Evolutionary conservation across 805 yeast species (phyloP), one percentile per base, ranked within the genome.

Genomic region (Cyberlindnera petersonii): DNA sequence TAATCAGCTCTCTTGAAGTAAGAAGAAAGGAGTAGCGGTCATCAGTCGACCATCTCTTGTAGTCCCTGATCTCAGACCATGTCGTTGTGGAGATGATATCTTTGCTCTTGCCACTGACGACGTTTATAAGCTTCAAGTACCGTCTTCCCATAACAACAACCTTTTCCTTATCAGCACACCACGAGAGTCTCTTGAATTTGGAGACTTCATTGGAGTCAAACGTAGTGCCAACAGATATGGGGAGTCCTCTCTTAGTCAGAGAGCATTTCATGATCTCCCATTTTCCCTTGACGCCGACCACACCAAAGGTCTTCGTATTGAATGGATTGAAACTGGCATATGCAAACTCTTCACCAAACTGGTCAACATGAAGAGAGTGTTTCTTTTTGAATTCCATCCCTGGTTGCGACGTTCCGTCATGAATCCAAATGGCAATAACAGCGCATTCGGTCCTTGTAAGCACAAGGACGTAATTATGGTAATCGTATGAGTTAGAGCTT

Each of bases 1-100:
- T 63, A 0, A 77, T 70, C 7, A 88, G 36, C 49, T 84, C 89
- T 40, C 71, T 74, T 1, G 87, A 71, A 0, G 95, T 85, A 20
- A 87, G 60, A 6, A 84, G 50, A 28, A 82, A 69, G 4, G 71
- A 61, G 42, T 68, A 64, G 3, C 61, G 48, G 8, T 56, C 66
- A 27, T 53, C 53, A 4, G 35, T 29, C 10, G 42, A 38, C 10
- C 65, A 56, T 30, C 56, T 55, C 16, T 42, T 50, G 37, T 71
- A 58, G 39, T 77, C 86, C 31, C 71, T 56, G 3, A 81, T 30
- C 5, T 26, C 27, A 2, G 55, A 49, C 47, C 53, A 47, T 26
- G 58, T 53, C 47, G 62, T 56, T 8, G 54, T 52, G 4, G 55
- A 46, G 7, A 52, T 40, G 14, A 61, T 46, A 30, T 68, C 61